Base-by-base conservation (phyloP, 192 early-diverging fungal species). In the Coemansia sp. region DNA sequence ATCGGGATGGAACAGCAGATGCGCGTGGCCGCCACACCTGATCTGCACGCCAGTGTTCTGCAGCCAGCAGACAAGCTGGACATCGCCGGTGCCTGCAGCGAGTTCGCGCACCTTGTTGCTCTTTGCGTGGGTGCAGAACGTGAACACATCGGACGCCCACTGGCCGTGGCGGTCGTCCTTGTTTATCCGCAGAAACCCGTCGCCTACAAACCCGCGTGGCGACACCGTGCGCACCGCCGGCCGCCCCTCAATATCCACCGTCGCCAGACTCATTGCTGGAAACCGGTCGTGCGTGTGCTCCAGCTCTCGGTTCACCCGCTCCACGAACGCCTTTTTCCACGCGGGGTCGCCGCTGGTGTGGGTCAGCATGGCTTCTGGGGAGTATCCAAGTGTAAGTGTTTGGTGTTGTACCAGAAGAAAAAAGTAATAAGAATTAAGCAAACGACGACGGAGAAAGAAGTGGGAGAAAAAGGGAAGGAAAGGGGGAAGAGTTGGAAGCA, bases 61-160 rank as follows among this genome's bases (percentile, higher is more conserved):
- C 36, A 82, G 55, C 71, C 74, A 82, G 61, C 48, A 69, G n/a
- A 70, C 63, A 8, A 76, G 47, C 42, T 82, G 79, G 18, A 76
- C 67, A 26, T 82, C 79, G 73, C 59, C 66, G 8, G 71, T 73
- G 52, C 63, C 56, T 1, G 71, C 62, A 4, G 32, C 18, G 11
- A 82, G 71, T 21, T 82, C 79, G 15, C 55, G 68, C n/a, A 82
- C 74, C 42, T 82, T 82, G 71, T 67, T 73, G 71, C 79, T 82
- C 45, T 76, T 66, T 3, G 79, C 73, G 39, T 82, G 79, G 2
- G 79, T 82, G 64, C 79, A 82, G 47, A 82, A 65, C 9, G 79
- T 76, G 57, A 82, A 52, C 19, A 82, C 65, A 59, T 76, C 79
- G 13, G 79, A 82, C 8, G 79, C 49, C 79, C 79, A 82, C 37